These are phyloP conservation scores for Epicoccum sorghinum DNA, from an alignment of 2,329 filamentous ascomycete genomes.

Conservation along the genomic window DNA sequence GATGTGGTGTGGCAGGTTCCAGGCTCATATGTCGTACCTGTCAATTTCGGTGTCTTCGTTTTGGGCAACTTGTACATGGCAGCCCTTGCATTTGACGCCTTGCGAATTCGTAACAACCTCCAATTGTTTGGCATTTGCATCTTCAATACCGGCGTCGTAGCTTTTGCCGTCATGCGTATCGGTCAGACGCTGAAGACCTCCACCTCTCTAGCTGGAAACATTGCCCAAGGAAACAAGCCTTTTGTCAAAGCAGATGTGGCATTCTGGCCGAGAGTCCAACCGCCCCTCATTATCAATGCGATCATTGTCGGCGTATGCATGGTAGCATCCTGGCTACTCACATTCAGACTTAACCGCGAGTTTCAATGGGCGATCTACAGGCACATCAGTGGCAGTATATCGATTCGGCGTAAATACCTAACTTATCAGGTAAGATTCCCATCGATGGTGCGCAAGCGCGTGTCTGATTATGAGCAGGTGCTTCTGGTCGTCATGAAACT, in stretches of 20 bases:
- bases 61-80: constrained; percentile 30
- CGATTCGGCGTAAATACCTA: constrained; percentile 17
- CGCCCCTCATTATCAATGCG: constrained; percentile 7
- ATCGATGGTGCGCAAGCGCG: too few species aligned
- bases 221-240: constrained; percentile 1
- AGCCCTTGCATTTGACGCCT: constrained; percentile 30
- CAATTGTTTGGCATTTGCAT: constrained; percentile 29
- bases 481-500: constrained; percentile 28
- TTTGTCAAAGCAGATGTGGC: constrained; percentile 21
- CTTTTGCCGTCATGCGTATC: constrained; percentile 28
- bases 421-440: constrained; percentile 15
- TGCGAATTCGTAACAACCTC: constrained; percentile 32
- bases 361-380: constrained; percentile 27
- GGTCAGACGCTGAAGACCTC: constrained; percentile 13
- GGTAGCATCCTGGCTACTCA: constrained; percentile 10
- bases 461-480: constrained; percentile 10
- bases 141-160: constrained; percentile 26
- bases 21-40: constrained; percentile 21
- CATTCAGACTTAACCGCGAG: constrained; percentile 18
- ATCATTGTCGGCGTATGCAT: constrained; percentile 8
- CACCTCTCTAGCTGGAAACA: neutral
- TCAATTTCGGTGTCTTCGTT: constrained; percentile 22
- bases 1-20: constrained; percentile 27
- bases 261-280: constrained; percentile 14
- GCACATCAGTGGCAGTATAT: constrained; percentile 17